Percentiles rank a stretch among this genome's conserved stretches.
phyloP scores from a whole-genome alignment of 1,139 yeast genomes.

The Hanseniaspora sp. region DNA sequence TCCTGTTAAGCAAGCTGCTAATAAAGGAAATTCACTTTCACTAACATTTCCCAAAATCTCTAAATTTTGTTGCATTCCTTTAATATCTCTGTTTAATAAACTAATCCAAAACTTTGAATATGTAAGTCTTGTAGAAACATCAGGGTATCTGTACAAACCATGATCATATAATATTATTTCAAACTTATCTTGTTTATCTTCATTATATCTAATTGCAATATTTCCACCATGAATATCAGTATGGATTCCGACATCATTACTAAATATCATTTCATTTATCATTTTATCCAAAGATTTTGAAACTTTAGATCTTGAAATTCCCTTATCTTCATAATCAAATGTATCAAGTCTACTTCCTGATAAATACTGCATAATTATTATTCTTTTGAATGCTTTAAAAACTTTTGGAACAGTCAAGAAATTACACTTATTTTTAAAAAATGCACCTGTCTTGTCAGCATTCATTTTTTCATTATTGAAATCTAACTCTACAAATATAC shows the following conservation, averaged over 20 bases:
- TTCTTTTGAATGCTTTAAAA: slow-evolving; percentile 52
- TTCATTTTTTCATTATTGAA: slow-evolving; percentile 78
- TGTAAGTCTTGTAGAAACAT: slow-evolving; percentile 62
- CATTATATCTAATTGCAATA: slow-evolving; percentile 56
- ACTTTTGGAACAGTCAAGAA: slow-evolving; percentile 62
- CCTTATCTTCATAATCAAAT: slow-evolving; percentile 45
- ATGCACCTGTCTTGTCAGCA: slow-evolving; percentile 62
- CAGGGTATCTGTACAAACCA: slow-evolving; percentile 81
- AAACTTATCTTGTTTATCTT: slow-evolving; percentile 41
- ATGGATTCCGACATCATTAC: slow-evolving; percentile 82
- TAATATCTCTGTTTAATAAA: slow-evolving; percentile 57
- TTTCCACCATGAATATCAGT: slow-evolving; percentile 99
- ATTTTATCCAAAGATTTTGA: slow-evolving; percentile 79
- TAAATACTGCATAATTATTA: slow-evolving; percentile 79
- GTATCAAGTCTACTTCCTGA: slow-evolving; percentile 78
- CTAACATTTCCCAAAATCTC: slow-evolving; percentile 68
- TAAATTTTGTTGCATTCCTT: slow-evolving; percentile 61
- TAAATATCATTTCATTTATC: slow-evolving; percentile 89
- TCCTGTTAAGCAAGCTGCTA: slow-evolving; percentile 92
- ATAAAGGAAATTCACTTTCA: slow-evolving; percentile 68
- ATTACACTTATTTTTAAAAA: slow-evolving; percentile 31
- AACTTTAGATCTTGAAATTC: slow-evolving; percentile 66
- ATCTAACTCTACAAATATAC: slow-evolving; percentile 80
- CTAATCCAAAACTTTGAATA: slow-evolving; percentile 93
- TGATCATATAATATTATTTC: slow-evolving; percentile 90